phyloP scores from a whole-genome alignment of 352 stramenopile genomes.

The Globisporangium camurandrum region DNA sequence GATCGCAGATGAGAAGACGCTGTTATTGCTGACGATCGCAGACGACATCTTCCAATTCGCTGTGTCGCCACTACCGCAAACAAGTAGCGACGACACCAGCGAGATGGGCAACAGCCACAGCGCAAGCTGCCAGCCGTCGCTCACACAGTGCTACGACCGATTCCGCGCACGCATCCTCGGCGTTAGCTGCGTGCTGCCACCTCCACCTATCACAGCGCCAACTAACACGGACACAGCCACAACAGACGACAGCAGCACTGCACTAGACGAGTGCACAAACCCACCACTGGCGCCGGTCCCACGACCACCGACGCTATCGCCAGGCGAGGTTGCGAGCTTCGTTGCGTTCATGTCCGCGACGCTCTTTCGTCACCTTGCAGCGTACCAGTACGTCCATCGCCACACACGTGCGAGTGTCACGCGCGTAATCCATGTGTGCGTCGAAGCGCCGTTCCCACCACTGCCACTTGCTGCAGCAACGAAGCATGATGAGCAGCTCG shows the following conservation, averaged over 20 bases:
- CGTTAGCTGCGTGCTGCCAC: conserved; percentile 7
- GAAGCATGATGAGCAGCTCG: background rate
- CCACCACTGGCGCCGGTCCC: background rate
- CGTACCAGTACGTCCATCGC: conserved; percentile 55
- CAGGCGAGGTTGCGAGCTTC: conserved; percentile 38
- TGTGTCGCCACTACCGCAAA: conserved; percentile 12
- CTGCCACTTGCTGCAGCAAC: conserved; percentile 23
- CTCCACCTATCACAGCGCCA: no score
- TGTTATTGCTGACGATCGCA: conserved; percentile 37
- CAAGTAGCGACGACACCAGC: background rate
- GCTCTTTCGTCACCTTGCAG: conserved; percentile 56
- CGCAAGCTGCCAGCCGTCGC: conserved; percentile 12
- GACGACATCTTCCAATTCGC: conserved; percentile 49
- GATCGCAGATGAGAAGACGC: conserved; percentile 31
- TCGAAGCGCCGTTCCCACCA: conserved; percentile 43
- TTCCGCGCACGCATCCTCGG: conserved; percentile 26
- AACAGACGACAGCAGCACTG: background rate
- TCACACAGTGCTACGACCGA: conserved; percentile 30
- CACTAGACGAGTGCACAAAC: background rate
- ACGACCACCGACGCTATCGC: conserved; percentile 14
- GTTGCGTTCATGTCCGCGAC: conserved; percentile 64
- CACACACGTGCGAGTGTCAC: conserved; percentile 21
- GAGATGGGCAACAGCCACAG: background rate
- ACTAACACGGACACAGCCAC: no score
- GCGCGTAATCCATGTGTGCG: conserved; percentile 20